Base-by-base conservation (phyloP, 1,284 basidiomycete species). In the Cryptococcus deneoformans region DNA sequence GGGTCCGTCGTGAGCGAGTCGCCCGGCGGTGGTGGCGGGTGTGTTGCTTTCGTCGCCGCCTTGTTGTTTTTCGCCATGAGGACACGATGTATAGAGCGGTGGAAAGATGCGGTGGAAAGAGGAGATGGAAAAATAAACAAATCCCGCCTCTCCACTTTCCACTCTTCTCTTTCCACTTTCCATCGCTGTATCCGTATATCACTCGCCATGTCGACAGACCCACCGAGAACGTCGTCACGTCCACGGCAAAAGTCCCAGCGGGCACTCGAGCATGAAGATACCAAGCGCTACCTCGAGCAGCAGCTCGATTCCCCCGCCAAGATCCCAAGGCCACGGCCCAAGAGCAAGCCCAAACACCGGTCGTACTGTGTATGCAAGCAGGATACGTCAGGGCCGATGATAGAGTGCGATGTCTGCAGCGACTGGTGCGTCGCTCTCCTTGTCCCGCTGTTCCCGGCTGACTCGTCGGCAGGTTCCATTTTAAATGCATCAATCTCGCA, bases 341-440 rank as follows among this genome's bases (percentile, higher is more conserved):
- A 65, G 60, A 65, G 63, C 54, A 56, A 55, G 53, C 58, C 58
- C 38, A 63, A 59, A 56, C 57, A 63, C 40, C 63, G 62, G 40
- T 62, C 65, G 35, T 74, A 70, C 49, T 74, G 72, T 54, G 12
- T 70, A 2, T 75, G 75, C 52, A 66, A 69, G 52, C 61, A 63
- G 37, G 57, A 64, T 5, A 59, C 59, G 7, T 57, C 60, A 2
- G 68, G 69, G n/a, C 63, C 70, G 2, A 76, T 76, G 74, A 75
- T 76, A n/a, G 67, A 76, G 62, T 76, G 74, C 56, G 71, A 59
- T 12, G 59, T 65, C 40, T 76, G 74, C 55, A 63, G 65, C 29
- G 67, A 76, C 51, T 76, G 74, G 74, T 76, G 49, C 56, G 73
- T 67, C n/a, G 20, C 20, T 20, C 20, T 49, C 36, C 10, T n/a